Base-by-base conservation (phyloP, 1,284 basidiomycete genomes). In the Blastosporella zonata region DNA sequence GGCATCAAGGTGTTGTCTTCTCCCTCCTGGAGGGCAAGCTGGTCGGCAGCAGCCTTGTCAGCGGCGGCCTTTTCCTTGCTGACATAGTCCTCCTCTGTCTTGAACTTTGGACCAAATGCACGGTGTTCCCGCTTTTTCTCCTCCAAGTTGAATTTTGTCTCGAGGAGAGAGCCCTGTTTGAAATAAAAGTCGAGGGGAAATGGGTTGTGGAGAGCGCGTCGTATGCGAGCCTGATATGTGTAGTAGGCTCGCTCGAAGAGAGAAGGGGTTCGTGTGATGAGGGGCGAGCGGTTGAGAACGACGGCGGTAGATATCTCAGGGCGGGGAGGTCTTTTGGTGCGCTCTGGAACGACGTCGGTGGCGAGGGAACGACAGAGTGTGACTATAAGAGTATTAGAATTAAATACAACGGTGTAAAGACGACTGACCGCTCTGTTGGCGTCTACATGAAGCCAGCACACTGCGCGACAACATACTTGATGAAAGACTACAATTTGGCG, bases 141-240 rank as follows among this genome's bases (percentile, higher is more conserved):
- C 59, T 90, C 82, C 45, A 80, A 67, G 41, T 75, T 82, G 65
- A 94, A 97, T 42, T 87, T 80, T 35, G 84, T 84, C 64, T 95
- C 87, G 27, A 96, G 81, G 2, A 93, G 77, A 0, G 92, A 92
- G 0, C 94, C 95, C 51, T 87, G 84, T 68, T 95, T 95, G 78
- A 97, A 98, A 75, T 97, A 98, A 67, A 97, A 96, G 36, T 93
- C 85, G 49, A 83, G 79, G 13, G 92, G 87, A 67, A 93, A 87
- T 0, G 95, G 94, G 62, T 94, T 93, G 63, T 89, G 86, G 35
- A 97, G 72, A 4, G 93, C 87, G 57, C 91, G 86, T 55, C 85
- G 82, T 55, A 98, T 81, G 46, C 87, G 81, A 8, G 82, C 77
- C 64, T 94, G 90, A 78, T 97, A 97, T 43, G 81, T 75, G 70